Evolutionary conservation across 768 basidiomycete genomes (phyloP), one percentile per base, ranked within the genome.

Genomic region (Auriscalpium orientale): DNA sequence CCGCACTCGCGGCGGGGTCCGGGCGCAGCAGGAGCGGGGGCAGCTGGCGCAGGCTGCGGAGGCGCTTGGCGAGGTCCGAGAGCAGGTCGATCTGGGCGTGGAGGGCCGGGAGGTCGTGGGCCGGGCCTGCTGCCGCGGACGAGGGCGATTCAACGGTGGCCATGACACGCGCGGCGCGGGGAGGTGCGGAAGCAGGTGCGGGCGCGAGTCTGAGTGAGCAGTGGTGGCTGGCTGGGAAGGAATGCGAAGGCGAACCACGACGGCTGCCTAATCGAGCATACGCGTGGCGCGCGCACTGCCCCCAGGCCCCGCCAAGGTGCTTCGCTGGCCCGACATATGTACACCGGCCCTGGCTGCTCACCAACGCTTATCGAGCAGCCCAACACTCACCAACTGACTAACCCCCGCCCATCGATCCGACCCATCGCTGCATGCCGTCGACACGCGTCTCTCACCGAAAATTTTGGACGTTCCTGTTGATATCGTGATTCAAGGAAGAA

Each of bases 51-150:
- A 62, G 22, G 28, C 48, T 49, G 40, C 55, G 61, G 20, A 62
- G 12, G n/a, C 61, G 56, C 56, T 46, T 55, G 51, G 46, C 44
- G 43, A 62, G 51, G 47, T 60, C 61, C n/a, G 53, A 37, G 38
- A 62, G 46, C 16, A 49, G 44, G 43, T 62, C 59, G 51, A 62
- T 62, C 36, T 62, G 61, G n/a, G 59, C 52, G 44, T 61, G 61
- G 21, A 57, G 46, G 21, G 15, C 49, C 50, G 55, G 34, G 36
- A 51, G 37, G 37, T 16, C 8, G 16, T n/a, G 57, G 28, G 18
- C 15, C 51, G 15, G 15, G 18, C 15, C n/a, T 18, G 12, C n/a
- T 18, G 12, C n/a, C 12, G 4, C 2, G 15, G n/a, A 16, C 22
- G 47, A 13, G 2, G 47, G n/a, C 20, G 44, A 52, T 16, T 5